A percentile compares a stretch with the other conserved stretches of the same genome.
Evolutionary conservation across 441 rosid genomes (phyloP).

Genomic region (Mallotus japonicus): DNA sequence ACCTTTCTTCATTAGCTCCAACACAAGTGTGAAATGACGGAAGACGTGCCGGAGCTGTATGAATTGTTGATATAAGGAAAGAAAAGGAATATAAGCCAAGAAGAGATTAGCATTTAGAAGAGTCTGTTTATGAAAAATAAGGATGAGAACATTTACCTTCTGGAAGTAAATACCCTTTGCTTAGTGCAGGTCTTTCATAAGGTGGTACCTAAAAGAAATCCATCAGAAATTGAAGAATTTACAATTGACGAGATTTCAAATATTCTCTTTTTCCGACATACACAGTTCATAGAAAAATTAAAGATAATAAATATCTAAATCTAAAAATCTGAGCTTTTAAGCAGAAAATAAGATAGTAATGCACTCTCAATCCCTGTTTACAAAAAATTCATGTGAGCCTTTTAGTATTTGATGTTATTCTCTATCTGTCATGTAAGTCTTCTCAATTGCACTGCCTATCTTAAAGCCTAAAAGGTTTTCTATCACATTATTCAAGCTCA

Average conservation of each 20-base stretch:
- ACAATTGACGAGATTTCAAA: background rate
- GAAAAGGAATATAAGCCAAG: slow-evolving; percentile 10
- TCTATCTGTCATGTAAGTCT: background rate
- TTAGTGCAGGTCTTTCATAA: slow-evolving; percentile 94
- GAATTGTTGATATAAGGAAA: background rate
- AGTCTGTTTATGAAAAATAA: slow-evolving; percentile 5
- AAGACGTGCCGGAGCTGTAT: slow-evolving; percentile 85
- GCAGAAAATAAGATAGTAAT: background rate
- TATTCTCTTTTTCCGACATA: too few species aligned
- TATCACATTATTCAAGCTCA: background rate
- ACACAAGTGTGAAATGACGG: slow-evolving; percentile 97
- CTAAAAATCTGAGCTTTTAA: background rate
- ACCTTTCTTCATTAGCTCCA: slow-evolving; percentile 83
- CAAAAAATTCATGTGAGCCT: background rate
- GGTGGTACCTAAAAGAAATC: slow-evolving; percentile 68
- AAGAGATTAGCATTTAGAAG: background rate
- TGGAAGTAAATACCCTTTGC: slow-evolving; percentile 90
- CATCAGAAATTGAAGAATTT: background rate
- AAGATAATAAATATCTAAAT: too few species aligned
- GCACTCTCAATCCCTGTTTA: background rate
- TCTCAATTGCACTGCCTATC: background rate
- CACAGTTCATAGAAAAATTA: too few species aligned
- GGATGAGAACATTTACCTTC: slow-evolving; percentile 52
- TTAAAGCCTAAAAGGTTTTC: background rate
- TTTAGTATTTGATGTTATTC: background rate